phyloP scores from a whole-genome alignment of 1,284 basidiomycete species.

The Pholiota adiposa region DNA sequence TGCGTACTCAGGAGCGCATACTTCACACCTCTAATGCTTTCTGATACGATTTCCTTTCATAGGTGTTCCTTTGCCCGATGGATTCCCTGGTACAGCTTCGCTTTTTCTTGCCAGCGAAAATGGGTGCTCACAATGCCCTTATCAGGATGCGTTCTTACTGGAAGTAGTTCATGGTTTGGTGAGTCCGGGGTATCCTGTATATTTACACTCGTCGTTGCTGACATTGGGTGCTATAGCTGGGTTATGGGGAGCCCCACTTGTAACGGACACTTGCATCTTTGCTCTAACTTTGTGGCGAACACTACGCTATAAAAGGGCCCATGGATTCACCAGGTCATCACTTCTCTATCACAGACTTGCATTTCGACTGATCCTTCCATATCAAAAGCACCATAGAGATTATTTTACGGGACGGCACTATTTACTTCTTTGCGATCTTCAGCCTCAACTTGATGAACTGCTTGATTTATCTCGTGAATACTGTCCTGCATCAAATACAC shows the following conservation, averaged over 20 bases:
- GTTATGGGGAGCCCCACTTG: slow-evolving; percentile 31
- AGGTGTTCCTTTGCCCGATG: slow-evolving; percentile 13
- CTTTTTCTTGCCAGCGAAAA: neutral
- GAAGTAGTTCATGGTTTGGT: slow-evolving; percentile 16
- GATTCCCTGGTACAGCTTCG: slow-evolving; percentile 2
- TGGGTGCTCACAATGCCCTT: neutral
- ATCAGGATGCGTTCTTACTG: slow-evolving; percentile 20
- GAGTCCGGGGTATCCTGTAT: neutral
- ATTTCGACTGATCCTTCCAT: slow-evolving; percentile 5
- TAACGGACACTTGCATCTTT: slow-evolving; percentile 31
- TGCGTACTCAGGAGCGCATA: neutral
- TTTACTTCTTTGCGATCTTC: slow-evolving; percentile 32
- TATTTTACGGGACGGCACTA: slow-evolving; percentile 28
- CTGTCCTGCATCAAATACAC: no score
- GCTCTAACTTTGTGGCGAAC: slow-evolving; percentile 27
- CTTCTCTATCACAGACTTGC: neutral
- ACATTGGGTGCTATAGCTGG: slow-evolving; percentile 18
- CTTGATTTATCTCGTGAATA: slow-evolving; percentile 28
- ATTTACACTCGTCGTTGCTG: neutral
- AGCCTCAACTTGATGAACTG: slow-evolving; percentile 29
- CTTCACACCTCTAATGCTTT: neutral
- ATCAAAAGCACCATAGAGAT: slow-evolving; percentile 18
- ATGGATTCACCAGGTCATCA: slow-evolving; percentile 9
- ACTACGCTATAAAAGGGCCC: slow-evolving; percentile 14
- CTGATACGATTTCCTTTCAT: neutral